phyloP scores from a whole-genome alignment of 2,329 filamentous ascomycete species.

The Penicillium sp. region DNA sequence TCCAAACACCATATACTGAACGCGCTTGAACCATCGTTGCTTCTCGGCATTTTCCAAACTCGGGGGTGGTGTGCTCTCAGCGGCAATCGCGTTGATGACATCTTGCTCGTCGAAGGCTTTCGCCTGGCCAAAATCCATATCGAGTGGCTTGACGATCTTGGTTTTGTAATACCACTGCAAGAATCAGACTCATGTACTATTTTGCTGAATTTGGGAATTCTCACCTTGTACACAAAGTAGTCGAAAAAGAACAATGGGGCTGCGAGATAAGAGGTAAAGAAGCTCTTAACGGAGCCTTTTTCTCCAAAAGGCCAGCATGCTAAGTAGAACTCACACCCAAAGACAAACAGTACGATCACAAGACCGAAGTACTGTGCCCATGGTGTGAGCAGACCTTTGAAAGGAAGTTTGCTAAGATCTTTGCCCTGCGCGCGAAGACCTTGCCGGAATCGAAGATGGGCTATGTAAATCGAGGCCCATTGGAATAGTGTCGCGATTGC shows the following conservation, averaged over 20 bases:
- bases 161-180: conserved; percentile 23
- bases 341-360: conserved; percentile 30
- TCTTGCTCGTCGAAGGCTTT: conserved; percentile 29
- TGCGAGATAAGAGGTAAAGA: conserved; percentile 36
- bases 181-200: not conserved
- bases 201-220: not conserved
- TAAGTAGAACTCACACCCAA: conserved; percentile 37
- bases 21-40: conserved; percentile 15
- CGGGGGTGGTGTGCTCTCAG: conserved; percentile 1
- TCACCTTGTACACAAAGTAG: conserved; percentile 30
- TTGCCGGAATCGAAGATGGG: conserved; percentile 30
- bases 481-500: conserved; percentile 35
- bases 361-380: conserved; percentile 29
- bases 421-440: conserved; percentile 32
- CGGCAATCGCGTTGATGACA: conserved; percentile 14
- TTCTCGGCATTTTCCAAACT: not conserved
- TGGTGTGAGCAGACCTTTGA: conserved; percentile 27
- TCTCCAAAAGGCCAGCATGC: conserved; percentile 33
- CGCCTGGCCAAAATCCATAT: conserved; percentile 28
- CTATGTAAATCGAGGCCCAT: conserved; percentile 30
- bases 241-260: conserved; percentile 35
- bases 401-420: conserved; percentile 25
- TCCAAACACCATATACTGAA: conserved; percentile 18
- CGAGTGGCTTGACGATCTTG: conserved; percentile 22
- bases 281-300: conserved; percentile 31